phyloP scores from a whole-genome alignment of 2,329 filamentous ascomycete genomes.

The Dactylellina sp. region DNA sequence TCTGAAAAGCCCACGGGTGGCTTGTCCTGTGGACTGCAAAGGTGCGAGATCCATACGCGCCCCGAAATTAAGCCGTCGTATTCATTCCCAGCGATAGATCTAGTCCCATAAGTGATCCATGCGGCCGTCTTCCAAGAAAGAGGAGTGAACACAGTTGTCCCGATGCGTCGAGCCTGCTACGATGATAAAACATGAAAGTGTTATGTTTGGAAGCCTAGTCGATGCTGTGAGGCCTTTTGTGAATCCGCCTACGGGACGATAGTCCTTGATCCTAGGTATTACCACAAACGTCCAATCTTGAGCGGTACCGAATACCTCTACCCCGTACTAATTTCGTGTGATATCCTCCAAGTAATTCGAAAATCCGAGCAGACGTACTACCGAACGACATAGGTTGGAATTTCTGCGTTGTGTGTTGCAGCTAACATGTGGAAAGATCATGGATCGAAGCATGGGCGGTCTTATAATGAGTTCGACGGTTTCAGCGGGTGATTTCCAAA shows the following conservation, averaged over 20 bases:
- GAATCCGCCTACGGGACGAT: conserved; percentile 4
- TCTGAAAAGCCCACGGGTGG: conserved; percentile 25
- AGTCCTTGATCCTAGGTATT: conserved; percentile 22
- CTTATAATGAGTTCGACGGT: conserved; percentile 49
- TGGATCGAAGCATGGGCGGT: conserved; percentile 29
- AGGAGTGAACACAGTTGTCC: conserved; percentile 40
- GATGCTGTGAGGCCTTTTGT: conserved; percentile 4
- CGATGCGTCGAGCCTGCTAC: conserved; percentile 40
- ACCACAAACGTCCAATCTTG: conserved; percentile 23
- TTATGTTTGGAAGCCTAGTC: conserved; percentile 42
- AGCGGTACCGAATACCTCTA: conserved; percentile 17
- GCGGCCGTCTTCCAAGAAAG: conserved; percentile 13
- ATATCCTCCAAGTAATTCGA: conserved; percentile 19
- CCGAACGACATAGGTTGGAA: conserved; percentile 43
- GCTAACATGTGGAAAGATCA: conserved; percentile 23
- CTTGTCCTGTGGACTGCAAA: not conserved
- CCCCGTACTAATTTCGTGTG: conserved; percentile 36
- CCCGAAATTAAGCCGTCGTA: not conserved
- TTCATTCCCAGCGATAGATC: conserved; percentile 1
- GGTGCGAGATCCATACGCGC: conserved; percentile 25
- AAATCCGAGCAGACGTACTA: conserved; percentile 31
- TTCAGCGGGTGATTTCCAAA: conserved; percentile 52
- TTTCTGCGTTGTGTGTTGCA: conserved; percentile 55
- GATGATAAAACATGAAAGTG: conserved; percentile 37
- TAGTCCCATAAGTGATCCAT: conserved; percentile 40